phyloP scores from a whole-genome alignment of 2,329 filamentous ascomycete species.

The Monilinia aucupariae region DNA sequence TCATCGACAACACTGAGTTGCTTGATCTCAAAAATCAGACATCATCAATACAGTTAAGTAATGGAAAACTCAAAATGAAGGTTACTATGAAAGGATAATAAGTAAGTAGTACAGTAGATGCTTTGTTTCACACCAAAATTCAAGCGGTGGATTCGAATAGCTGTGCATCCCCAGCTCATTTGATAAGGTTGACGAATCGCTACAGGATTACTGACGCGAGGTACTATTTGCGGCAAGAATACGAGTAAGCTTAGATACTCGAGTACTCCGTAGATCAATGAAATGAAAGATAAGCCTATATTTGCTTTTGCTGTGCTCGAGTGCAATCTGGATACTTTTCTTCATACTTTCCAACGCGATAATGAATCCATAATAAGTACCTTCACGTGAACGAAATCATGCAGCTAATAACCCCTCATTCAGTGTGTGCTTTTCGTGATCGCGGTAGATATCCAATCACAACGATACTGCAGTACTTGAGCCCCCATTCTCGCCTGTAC shows the following conservation, averaged over 20 bases:
- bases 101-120: background rate
- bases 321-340: too few species aligned
- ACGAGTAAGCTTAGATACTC: too few species aligned
- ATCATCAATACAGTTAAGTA: background rate
- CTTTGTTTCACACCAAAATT: background rate
- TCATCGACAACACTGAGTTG: background rate
- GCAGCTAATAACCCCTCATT: conserved; percentile 11
- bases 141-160: background rate
- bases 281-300: background rate
- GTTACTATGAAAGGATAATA: background rate
- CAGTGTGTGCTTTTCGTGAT: background rate
- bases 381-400: background rate
- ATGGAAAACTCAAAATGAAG: background rate
- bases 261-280: too few species aligned
- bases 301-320: too few species aligned
- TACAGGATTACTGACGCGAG: too few species aligned
- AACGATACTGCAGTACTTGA: background rate
- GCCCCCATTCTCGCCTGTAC: background rate
- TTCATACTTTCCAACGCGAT: background rate
- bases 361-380: background rate
- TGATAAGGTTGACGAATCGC: too few species aligned
- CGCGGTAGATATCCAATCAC: conserved; percentile 1
- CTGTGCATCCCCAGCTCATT: too few species aligned
- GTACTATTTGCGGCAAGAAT: background rate
- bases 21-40: background rate